These are phyloP conservation scores for Pluteus cervinus DNA, from an alignment of 768 basidiomycete genomes.

Conservation along the genomic window DNA sequence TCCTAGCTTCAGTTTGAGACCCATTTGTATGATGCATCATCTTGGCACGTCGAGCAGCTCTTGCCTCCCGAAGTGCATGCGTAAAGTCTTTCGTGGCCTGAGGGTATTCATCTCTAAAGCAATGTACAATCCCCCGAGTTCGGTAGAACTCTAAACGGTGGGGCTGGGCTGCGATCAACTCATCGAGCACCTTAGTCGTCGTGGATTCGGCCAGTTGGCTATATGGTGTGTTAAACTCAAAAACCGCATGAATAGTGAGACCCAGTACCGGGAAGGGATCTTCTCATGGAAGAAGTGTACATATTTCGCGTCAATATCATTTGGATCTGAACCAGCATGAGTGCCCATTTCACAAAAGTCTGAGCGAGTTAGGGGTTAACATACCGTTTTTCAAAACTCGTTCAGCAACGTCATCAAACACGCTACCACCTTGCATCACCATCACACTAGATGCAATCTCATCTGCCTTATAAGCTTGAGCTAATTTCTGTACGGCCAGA, in stretches of 20 bases:
- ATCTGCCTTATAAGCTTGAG: conserved; percentile 79
- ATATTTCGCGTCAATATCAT: conserved; percentile 75
- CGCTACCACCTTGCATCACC: conserved; percentile 92
- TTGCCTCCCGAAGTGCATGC: conserved; percentile 70
- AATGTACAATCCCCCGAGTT: conserved; percentile 86
- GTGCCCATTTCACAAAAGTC: conserved; percentile 1
- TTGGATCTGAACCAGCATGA: conserved; percentile 47
- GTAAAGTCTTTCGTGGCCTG: conserved; percentile 79
- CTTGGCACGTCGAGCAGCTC: conserved; percentile 61
- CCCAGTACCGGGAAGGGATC: conserved; percentile 91
- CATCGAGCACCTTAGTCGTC: conserved; percentile 70
- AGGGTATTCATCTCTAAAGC: conserved; percentile 78
- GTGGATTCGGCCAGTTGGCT: conserved; percentile 87
- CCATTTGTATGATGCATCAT: conserved; percentile 43
- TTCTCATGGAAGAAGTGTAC: conserved; percentile 95
- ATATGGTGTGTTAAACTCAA: conserved; percentile 8
- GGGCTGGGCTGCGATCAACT: conserved; percentile 67
- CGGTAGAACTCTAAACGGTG: conserved; percentile 81
- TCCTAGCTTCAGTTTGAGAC: conserved; percentile 24
- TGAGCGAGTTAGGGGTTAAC: conserved; percentile 9
- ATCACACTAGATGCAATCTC: conserved; percentile 92
- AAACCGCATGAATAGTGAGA: conserved; percentile 34
- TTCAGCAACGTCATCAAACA: conserved; percentile 90
- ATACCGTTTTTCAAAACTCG: conserved; percentile 63
- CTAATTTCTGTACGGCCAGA: conserved; percentile 82